Evolutionary conservation across 106 monocot genomes (phyloP).

Genomic region (Alisma plantagoaquatica): DNA sequence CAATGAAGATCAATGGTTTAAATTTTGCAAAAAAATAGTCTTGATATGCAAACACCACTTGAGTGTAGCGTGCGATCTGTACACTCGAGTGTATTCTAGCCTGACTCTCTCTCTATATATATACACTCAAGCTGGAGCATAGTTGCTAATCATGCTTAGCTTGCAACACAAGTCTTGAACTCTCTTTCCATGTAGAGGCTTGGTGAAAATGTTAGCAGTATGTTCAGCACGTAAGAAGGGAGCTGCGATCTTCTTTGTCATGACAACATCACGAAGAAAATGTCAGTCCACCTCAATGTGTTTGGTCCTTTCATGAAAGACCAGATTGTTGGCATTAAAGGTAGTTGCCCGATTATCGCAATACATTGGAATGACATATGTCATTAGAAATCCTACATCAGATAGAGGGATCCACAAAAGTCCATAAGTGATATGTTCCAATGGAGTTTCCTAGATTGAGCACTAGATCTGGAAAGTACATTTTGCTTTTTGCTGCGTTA

Average conservation of each 20-base stretch:
- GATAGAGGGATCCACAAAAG: no score
- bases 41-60: no score
- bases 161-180: background rate
- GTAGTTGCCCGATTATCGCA: background rate
- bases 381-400: no score
- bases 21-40: no score
- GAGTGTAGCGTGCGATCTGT: no score
- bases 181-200: background rate
- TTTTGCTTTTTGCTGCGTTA: background rate
- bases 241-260: no score
- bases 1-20: no score
- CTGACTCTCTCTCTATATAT: no score
- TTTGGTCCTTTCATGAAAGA: background rate
- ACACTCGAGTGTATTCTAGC: no score
- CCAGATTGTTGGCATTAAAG: background rate
- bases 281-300: background rate
- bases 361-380: background rate
- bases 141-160: background rate
- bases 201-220: background rate
- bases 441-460: background rate
- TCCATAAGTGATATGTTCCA: no score
- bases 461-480: background rate
- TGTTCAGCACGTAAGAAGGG: no score
- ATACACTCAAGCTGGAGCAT: background rate
- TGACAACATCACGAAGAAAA: background rate